Evolutionary conservation across 208 protist species (phyloP).

Genomic region (Angomonas deanei): DNA sequence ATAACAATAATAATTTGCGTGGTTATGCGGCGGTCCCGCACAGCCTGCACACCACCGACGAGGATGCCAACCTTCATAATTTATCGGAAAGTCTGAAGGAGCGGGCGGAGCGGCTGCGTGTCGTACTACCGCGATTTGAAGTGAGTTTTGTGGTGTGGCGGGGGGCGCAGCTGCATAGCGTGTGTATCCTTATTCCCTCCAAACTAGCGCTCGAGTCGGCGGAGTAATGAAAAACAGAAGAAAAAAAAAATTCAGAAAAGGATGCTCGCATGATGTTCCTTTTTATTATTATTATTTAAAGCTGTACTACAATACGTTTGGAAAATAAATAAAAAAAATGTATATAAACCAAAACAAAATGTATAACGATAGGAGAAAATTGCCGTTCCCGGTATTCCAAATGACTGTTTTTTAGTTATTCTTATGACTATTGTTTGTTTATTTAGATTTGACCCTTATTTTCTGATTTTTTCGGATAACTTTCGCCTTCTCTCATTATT

Average conservation of each 20-base stretch:
- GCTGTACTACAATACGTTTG: background rate
- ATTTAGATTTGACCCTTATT: background rate
- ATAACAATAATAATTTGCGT: no score
- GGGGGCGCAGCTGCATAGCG: background rate
- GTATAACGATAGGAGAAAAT: no score
- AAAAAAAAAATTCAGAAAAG: no score
- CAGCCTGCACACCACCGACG: background rate
- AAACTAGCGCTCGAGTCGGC: background rate
- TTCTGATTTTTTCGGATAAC: background rate
- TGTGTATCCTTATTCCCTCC: background rate
- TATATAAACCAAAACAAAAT: no score
- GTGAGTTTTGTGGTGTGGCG: background rate
- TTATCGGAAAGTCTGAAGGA: background rate
- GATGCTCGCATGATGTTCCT: no score
- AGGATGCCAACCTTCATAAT: background rate
- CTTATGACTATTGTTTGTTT: no score
- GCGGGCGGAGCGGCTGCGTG: background rate
- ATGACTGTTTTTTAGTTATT: no score
- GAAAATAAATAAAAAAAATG: background rate
- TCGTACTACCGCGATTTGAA: background rate
- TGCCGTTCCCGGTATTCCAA: no score
- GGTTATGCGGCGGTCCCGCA: background rate
- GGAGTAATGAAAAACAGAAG: background rate
- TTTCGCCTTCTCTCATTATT: background rate
- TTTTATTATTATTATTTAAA: no score